Conservation (phyloP, 176 grass and related monocot genomes). For the Dendrocalamus sinicus region DNA sequence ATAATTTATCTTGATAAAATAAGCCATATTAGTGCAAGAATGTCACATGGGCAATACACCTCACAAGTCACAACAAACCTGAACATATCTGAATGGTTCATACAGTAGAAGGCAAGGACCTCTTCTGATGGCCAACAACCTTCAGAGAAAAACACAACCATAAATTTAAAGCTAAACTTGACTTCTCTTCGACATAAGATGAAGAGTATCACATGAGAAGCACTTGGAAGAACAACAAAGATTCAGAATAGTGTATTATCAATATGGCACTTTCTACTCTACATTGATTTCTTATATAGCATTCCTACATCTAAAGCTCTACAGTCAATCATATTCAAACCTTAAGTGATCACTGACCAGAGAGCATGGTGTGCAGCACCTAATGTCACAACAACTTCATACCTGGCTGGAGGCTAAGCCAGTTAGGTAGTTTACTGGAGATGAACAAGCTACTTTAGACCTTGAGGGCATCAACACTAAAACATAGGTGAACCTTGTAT, state of each 20-base stretch:
- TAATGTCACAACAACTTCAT: conserved; percentile 22
- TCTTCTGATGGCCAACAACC: conserved; percentile 99
- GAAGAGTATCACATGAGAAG: conserved; percentile 5
- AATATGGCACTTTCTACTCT: conserved; percentile 20
- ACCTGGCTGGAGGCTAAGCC: conserved; percentile 15
- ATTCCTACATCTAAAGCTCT: conserved; percentile 13
- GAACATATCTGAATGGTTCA: conserved; percentile 72
- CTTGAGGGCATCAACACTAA: conserved; percentile 5
- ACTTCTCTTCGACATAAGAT: conserved; percentile 19
- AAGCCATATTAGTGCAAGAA: background rate
- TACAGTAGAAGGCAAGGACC: conserved; percentile 92
- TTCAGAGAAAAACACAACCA: conserved; percentile 34
- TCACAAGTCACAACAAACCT: conserved; percentile 55
- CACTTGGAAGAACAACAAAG: conserved; percentile 13
- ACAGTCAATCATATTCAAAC: background rate
- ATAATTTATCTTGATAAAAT: conserved; percentile 11
- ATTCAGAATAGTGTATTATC: conserved; percentile 29
- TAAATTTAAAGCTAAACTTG: conserved; percentile 5
- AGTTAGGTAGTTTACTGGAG: conserved; percentile 5
- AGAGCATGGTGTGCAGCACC: conserved; percentile 8
- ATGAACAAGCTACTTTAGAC: conserved; percentile 11
- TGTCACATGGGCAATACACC: conserved; percentile 19
- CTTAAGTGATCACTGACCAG: conserved; percentile 7
- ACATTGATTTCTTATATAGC: background rate
- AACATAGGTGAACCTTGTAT: conserved; percentile 9